Evolutionary conservation across 2,329 filamentous ascomycete species (phyloP), one percentile per base, ranked within the genome.

Genomic region (Seiridium unicorne): DNA sequence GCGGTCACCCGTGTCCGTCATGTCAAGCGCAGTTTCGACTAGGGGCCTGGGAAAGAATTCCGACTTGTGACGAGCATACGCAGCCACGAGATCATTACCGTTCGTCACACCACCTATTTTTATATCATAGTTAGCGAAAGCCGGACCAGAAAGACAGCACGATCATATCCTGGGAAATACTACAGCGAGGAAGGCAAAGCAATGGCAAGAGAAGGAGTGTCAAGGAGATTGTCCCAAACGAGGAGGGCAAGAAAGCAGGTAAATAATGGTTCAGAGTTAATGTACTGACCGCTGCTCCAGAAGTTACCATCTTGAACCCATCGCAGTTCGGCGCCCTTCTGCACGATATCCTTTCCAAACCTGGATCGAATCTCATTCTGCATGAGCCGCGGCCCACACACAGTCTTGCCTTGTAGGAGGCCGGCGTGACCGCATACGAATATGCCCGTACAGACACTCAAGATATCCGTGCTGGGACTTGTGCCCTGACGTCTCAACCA

Each of bases 241-340:
- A 18, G 36, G 11, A 44, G 8, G 13, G n/a, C 5, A 13, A 34
- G 31, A 26, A 26, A 26, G 18, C 18, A 26, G 18, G 18, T 26
- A 26, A 26, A 26, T 26, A 26, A 26, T 26, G 18, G 18, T 26
- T 26, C 18, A 26, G 18, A 26, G 18, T 26, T 26, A 26, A 26
- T 26, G 18, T 31, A 75, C 78, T 59, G 68, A 82, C 82, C 82
- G 64, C 81, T 80, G 34, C 77, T 80, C 83, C 83, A 85, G 46
- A 85, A 69, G 64, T 81, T 84, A 8, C 81, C 81, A 62, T 85
- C 82, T 59, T 76, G 74, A 44, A 77, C 71, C 82, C 82, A 85
- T 44, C 83, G 72, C 55, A 79, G 68, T 68, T 75, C 74, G 3
- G 81, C 72, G 3, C 82, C 82, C 8, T 79, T 73, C 60, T 81